Percentiles rank a stretch among this genome's conserved stretches.
phyloP scores from a whole-genome alignment of 164 flowering plant genomes.

The grape (Vitis vinifera) region DNA sequence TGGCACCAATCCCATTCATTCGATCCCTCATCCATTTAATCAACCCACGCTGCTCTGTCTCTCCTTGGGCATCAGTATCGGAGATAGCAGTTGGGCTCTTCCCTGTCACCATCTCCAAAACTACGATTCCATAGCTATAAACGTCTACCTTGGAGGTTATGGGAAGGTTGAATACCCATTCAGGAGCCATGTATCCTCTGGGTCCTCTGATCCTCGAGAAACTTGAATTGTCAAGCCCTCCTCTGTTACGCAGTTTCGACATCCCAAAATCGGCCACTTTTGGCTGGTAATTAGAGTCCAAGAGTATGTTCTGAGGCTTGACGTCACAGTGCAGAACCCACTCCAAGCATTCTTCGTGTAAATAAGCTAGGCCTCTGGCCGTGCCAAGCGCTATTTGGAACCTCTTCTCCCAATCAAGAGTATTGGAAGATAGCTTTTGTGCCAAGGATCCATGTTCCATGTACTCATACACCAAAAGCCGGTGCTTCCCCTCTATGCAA shows the following conservation, averaged over 20 bases:
- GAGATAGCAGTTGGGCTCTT: background rate
- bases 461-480: constrained; percentile 32
- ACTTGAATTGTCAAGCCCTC: background rate
- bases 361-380: constrained; percentile 29
- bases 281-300: constrained; percentile 22
- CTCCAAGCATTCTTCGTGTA: constrained; percentile 40
- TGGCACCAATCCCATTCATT: background rate
- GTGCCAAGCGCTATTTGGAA: constrained; percentile 25
- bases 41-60: background rate
- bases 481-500: constrained; percentile 32
- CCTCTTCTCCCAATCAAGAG: constrained; percentile 18
- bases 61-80: background rate
- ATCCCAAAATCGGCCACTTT: constrained; percentile 35
- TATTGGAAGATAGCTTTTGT: constrained; percentile 9
- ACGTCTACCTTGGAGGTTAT: constrained; percentile 35
- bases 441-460: constrained; percentile 33
- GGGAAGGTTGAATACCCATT: constrained; percentile 27
- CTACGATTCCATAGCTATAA: constrained; percentile 28
- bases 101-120: constrained; percentile 34
- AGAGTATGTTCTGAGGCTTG: constrained; percentile 31
- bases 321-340: constrained; percentile 36
- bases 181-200: constrained; percentile 37
- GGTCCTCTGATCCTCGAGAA: constrained; percentile 29
- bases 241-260: constrained; percentile 19
- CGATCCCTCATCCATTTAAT: constrained; percentile 24